Percentiles rank a stretch among this genome's conserved stretches.
phyloP scores from a whole-genome alignment of 1,284 basidiomycete species.

The Puccinia coronata region DNA sequence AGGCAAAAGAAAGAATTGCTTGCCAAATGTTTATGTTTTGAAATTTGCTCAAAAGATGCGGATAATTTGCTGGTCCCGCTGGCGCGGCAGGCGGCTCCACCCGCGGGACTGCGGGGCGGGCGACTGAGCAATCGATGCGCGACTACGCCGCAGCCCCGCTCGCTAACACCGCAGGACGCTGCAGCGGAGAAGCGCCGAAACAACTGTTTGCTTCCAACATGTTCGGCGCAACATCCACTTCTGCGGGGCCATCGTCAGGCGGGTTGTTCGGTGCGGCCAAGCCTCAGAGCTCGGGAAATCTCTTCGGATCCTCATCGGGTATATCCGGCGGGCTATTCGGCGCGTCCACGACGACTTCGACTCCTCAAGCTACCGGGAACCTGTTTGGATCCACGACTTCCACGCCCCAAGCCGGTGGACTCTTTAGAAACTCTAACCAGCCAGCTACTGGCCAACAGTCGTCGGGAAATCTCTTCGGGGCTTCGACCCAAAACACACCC shows the following conservation, averaged over 20 bases:
- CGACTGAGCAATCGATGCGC: too few species aligned
- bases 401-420: not conserved
- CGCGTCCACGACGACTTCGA: constrained; percentile 22
- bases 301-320: constrained; percentile 16
- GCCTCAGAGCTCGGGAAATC: constrained; percentile 53
- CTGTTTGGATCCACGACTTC: not conserved
- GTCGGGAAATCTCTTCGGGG: not conserved
- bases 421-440: constrained; percentile 8
- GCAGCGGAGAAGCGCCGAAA: not conserved
- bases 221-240: constrained; percentile 6
- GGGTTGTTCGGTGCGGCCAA: constrained; percentile 23
- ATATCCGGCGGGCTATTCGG: constrained; percentile 28
- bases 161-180: too few species aligned
- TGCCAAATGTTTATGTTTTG: too few species aligned
- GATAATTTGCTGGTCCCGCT: too few species aligned
- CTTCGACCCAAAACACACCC: not conserved
- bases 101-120: too few species aligned
- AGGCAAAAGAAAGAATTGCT: too few species aligned
- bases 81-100: too few species aligned
- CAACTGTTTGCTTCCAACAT: not conserved
- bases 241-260: constrained; percentile 52
- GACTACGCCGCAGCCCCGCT: too few species aligned
- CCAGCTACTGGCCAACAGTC: not conserved
- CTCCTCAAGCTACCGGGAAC: constrained; percentile 7
- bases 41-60: too few species aligned